Base-by-base conservation (phyloP, 1,284 basidiomycete species). In the Trichosporon sp. region DNA sequence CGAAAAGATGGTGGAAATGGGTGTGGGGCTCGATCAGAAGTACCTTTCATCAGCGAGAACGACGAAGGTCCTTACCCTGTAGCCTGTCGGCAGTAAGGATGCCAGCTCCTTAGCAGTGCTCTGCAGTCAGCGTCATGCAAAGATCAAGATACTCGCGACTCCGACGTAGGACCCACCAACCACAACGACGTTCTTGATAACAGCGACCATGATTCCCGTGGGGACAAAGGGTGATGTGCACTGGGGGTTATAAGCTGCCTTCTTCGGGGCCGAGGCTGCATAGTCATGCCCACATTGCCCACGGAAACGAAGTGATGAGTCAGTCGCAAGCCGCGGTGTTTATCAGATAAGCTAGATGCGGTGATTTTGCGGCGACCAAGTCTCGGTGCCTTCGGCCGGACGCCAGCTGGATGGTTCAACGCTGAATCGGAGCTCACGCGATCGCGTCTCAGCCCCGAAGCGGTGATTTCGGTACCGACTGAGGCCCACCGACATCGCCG, bases 1-100 rank as follows among this genome's bases (percentile, higher is more conserved):
- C 76, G 53, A 77, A 77, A 35, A 79, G 72, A 60, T 78, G 76
- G 42, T 75, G 71, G 62, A 81, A 80, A 64, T 79, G 74, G 34
- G 69, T 64, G 70, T 81, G 71, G 38, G 76, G 69, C 32, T 78
- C 80, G 51, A 79, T 67, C 7, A 79, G 71, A 8, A 77, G 51
- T 7, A 78, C 72, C 58, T 73, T 56, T 9, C 35, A 13, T 34
- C 13, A 32, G 65, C 27, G 47, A 11, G 12, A n/a, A 11, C 21
- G 11, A 13, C 21, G 3, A 2, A 4, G 18, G 21, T 2, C 21
- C 35, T 34, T 18, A 66, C 70, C 2, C 67, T 35, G 64, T 73
- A 67, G 0, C 44, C 66, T 5, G 35, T 21, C 8, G 72, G 72
- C 1, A 74, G 65, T 9, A 51, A 12, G 8, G 60, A 38, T 15